A percentile compares a stretch with the other conserved stretches of the same genome.
phyloP scores from a whole-genome alignment of 495 filamentous ascomycete species.

The Trichoderma asperelloides region DNA sequence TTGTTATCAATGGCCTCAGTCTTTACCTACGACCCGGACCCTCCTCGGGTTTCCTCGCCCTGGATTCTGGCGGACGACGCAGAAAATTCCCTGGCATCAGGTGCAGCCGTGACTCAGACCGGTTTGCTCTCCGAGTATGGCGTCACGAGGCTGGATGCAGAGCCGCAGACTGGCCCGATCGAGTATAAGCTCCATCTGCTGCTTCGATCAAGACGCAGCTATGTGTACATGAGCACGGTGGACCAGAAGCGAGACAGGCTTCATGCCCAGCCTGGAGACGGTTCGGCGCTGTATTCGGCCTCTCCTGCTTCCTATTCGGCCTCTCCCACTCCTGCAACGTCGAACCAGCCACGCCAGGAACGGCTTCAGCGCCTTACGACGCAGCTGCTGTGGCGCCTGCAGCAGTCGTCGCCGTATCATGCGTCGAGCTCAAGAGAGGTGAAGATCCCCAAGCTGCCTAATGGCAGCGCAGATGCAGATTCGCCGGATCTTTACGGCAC shows the following conservation, averaged over 20 bases:
- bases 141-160: constrained; percentile 71
- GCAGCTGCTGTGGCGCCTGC: constrained; percentile 87
- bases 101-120: constrained; percentile 16
- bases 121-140: constrained; percentile 59
- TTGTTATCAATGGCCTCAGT: constrained; percentile 72
- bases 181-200: constrained; percentile 97
- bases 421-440: constrained; percentile 58
- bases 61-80: constrained; percentile 55
- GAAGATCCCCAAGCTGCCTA: constrained; percentile 63
- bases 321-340: neutral
- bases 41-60: constrained; percentile 79
- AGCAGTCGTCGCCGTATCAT: constrained; percentile 90
- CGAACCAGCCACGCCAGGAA: constrained; percentile 60
- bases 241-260: constrained; percentile 6
- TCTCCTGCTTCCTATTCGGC: neutral
- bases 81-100: constrained; percentile 16
- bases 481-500: constrained; percentile 50
- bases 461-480: constrained; percentile 44
- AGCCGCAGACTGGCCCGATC: constrained; percentile 87
- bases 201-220: constrained; percentile 65
- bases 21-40: constrained; percentile 88
- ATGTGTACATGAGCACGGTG: constrained; percentile 47
- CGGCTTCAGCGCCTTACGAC: constrained; percentile 86
- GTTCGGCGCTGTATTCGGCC: neutral
- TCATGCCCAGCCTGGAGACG: constrained; percentile 35